Base-by-base conservation (phyloP, 768 basidiomycete species). In the Pisolithus marmoratus region DNA sequence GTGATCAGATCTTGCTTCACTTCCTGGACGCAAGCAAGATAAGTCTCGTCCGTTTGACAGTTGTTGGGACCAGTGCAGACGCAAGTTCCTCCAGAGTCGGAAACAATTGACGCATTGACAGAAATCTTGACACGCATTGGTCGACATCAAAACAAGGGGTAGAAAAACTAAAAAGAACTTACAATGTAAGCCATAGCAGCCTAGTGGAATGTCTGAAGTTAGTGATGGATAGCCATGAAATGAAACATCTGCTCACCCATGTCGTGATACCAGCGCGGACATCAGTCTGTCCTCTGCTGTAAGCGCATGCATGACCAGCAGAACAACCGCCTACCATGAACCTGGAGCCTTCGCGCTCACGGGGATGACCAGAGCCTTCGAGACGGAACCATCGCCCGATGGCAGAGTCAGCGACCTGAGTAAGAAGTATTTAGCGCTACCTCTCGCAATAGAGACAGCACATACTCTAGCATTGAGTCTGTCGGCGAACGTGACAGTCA, bases 131-230 rank as follows among this genome's bases (percentile, higher is more conserved):
- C 20, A 54, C 6, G 17, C 5, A 15, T 4, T 31, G 20, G 29
- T 26, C 14, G 47, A 55, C 55, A 46, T 49, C 50, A 34, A 17
- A 53, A 55, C 43, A 50, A 50, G 37, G 11, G 0, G 20, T 22
- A n/a, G 26, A 7, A 17, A 31, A 17, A 6, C 34, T 34, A 46
- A 5, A 27, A 51, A 49, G 40, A 20, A 61, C 82, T 59, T 52
- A 86, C 86, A 54, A 90, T 90, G 70, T 91, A 90, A 19, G 88
- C 84, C 89, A 90, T 91, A 29, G 86, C 83, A 5, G 85, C 86
- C 79, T 87, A 7, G 38, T 36, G 12, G 11, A 46, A 31, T 45
- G 38, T 4, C 56, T 52, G 58, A 51, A 22, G 34, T 29, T 51
- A 15, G 29, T 37, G 38, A 27, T 38, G 50, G 38, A 53, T 53